Evolutionary conservation across 345 rosid species (phyloP).

Genomic region (Camelina hispida): DNA sequence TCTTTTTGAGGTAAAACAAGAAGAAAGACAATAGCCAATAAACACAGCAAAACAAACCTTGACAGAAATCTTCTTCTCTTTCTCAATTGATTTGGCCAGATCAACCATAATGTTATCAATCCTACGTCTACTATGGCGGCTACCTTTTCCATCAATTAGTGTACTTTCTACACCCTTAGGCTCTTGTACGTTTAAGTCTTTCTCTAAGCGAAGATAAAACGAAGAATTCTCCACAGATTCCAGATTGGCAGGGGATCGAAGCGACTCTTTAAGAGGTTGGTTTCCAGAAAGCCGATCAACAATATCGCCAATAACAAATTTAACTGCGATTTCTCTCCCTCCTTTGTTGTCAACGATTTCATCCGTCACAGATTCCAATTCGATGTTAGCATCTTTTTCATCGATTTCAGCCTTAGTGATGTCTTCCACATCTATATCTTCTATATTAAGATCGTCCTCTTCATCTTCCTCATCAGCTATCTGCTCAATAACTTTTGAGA

Average conservation of each 20-base stretch:
- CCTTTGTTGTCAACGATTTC: slow-evolving; percentile 61
- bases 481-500: slow-evolving; percentile 85
- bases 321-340: slow-evolving; percentile 69
- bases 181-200: slow-evolving; percentile 53
- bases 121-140: slow-evolving; percentile 65
- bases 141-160: slow-evolving; percentile 58
- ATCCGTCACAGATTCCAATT: slow-evolving; percentile 50
- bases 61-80: slow-evolving; percentile 86
- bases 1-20: slow-evolving; percentile 11
- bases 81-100: slow-evolving; percentile 80
- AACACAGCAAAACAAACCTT: slow-evolving; percentile 60
- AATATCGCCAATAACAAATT: slow-evolving; percentile 80
- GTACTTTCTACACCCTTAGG: slow-evolving; percentile 53
- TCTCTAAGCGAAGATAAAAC: slow-evolving; percentile 77
- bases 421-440: slow-evolving; percentile 66
- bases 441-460: slow-evolving; percentile 58
- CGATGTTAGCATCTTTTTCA: slow-evolving; percentile 58
- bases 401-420: slow-evolving; percentile 61
- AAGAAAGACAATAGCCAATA: not conserved
- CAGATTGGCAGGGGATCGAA: slow-evolving; percentile 80
- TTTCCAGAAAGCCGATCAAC: slow-evolving; percentile 62
- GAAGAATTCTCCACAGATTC: slow-evolving; percentile 60
- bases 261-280: slow-evolving; percentile 55
- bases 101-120: slow-evolving; percentile 72
- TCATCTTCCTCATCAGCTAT: slow-evolving; percentile 79